Base-by-base conservation (phyloP, 768 basidiomycete genomes). In the Macrocybe gigantea region DNA sequence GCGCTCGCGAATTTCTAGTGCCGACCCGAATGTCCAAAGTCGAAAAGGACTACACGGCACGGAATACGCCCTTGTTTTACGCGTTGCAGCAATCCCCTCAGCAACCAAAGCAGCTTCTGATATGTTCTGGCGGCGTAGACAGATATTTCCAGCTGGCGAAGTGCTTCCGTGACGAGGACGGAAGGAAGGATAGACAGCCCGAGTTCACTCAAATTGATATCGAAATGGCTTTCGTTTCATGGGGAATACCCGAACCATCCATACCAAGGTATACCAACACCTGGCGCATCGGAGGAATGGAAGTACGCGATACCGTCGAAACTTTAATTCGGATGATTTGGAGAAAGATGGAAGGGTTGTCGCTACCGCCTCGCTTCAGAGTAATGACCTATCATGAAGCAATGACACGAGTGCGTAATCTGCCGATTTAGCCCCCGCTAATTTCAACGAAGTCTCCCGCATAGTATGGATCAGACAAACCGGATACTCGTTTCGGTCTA, bases 131-230 rank as follows among this genome's bases (percentile, higher is more conserved):
- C 12, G 83, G 77, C 3, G 75, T 94, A n/a, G 87, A 92, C 60
- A 82, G 77, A 54, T 97, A 97, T 66, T 97, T 82, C 67, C 94
- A 97, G 64, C 74, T 97, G 45, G 94, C 94, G 10, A 82, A 82
- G 54, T 97, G 94, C 67, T 97, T 97, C 74, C 80, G 94, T 39
- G 94, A 97, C 64, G 94, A 97, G 65, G 92, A 91, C 59, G 93
- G 93, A 4, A 78, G 94, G 48, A 93, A 88, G 65, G 94, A 97
- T 63, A 78, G 94, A 38, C 94, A 97, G 60, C 93, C 94, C 0
- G 94, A 97, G 64, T 97, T 97, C 66, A 97, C 94, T 14, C 94
- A 97, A 68, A 74, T 97, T 51, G 94, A 97, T 80, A 66, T 97
- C 52, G 94, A 97, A 68, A 94, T 96, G 88, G 92, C 88, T 2